Evolutionary conservation across 139 green algal species (phyloP).

Genomic region (Desmodesmus armatus): DNA sequence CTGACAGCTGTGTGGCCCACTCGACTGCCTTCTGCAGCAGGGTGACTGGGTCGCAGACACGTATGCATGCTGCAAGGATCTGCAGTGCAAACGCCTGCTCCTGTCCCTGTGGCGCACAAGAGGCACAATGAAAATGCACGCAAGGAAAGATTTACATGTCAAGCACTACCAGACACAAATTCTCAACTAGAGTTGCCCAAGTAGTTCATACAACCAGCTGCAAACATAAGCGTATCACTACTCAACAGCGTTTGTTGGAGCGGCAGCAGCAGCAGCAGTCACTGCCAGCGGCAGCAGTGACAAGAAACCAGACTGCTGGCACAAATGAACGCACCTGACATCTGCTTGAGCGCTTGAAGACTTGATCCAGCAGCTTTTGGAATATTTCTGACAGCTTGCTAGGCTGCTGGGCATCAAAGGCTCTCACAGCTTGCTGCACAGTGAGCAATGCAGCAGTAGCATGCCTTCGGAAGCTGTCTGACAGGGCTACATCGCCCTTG

Average conservation of each 20-base stretch:
- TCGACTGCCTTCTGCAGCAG: constrained; percentile 34
- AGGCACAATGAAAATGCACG: background rate
- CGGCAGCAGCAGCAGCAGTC: constrained; percentile 15
- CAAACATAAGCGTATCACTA: background rate
- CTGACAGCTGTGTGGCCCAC: constrained; percentile 49
- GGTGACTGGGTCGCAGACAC: constrained; percentile 35
- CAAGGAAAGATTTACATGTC: background rate
- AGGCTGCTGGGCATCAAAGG: background rate
- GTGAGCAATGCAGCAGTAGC: background rate
- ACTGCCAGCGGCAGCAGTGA: no score
- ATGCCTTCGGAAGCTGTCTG: constrained; percentile 2
- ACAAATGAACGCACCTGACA: constrained; percentile 4
- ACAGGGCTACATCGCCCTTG: background rate
- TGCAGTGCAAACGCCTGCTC: constrained; percentile 18
- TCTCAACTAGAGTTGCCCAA: no score
- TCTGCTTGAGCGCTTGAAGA: background rate
- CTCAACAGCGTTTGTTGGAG: background rate
- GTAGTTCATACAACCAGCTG: background rate
- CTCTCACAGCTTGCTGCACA: background rate
- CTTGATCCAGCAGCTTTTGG: background rate
- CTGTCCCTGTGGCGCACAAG: background rate
- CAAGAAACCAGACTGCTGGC: no score
- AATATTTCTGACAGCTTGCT: background rate
- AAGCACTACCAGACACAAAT: background rate
- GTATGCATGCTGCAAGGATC: constrained; percentile 37